A percentile compares a stretch with the other conserved stretches of the same genome.
These are phyloP conservation scores for Rhodotorula sp. DNA, from an alignment of 1,284 basidiomycete species.

Conservation along the genomic window DNA sequence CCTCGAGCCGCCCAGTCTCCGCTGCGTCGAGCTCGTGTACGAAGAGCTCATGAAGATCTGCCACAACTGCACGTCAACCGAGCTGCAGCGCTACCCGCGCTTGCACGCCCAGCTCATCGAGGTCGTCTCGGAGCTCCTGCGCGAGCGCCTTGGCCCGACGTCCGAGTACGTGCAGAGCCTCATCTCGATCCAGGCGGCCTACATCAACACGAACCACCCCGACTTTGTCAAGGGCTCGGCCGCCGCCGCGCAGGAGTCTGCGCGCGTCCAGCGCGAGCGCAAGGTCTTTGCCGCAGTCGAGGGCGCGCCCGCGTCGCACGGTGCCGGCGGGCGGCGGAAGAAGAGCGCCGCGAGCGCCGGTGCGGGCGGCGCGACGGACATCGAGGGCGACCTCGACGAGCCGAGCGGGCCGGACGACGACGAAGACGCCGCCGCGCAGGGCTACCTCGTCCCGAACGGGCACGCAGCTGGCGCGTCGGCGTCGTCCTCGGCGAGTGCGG, in stretches of 20 bases:
- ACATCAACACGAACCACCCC: constrained; percentile 99
- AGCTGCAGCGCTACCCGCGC: constrained; percentile 93
- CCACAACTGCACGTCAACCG: constrained; percentile 91
- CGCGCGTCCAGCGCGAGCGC: constrained; percentile 18
- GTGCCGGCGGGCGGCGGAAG: constrained; percentile 48
- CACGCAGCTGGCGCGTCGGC: background rate
- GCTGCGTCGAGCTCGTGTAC: constrained; percentile 97
- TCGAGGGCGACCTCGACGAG: background rate
- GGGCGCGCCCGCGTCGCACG: background rate
- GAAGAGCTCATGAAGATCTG: constrained; percentile 99
- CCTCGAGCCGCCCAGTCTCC: constrained; percentile 85
- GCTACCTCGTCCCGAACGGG: constrained; percentile 58
- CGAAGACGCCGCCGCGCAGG: constrained; percentile 42
- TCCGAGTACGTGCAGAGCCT: constrained; percentile 94
- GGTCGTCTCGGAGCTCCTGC: constrained; percentile 91
- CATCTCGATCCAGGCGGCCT: constrained; percentile 96
- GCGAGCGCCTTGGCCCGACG: constrained; percentile 93
- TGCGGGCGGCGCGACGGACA: no score
- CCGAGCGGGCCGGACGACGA: constrained; percentile 47
- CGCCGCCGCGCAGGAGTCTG: constrained; percentile 51
- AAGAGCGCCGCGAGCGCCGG: constrained; percentile 42
- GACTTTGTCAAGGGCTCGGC: constrained; percentile 75
- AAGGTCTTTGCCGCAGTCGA: constrained; percentile 32
- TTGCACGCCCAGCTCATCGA: constrained; percentile 93
- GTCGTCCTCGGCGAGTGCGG: background rate